Evolutionary conservation across 306 rosid species (phyloP), one percentile per base, ranked within the genome.

Genomic region (Castanea sativa): DNA sequence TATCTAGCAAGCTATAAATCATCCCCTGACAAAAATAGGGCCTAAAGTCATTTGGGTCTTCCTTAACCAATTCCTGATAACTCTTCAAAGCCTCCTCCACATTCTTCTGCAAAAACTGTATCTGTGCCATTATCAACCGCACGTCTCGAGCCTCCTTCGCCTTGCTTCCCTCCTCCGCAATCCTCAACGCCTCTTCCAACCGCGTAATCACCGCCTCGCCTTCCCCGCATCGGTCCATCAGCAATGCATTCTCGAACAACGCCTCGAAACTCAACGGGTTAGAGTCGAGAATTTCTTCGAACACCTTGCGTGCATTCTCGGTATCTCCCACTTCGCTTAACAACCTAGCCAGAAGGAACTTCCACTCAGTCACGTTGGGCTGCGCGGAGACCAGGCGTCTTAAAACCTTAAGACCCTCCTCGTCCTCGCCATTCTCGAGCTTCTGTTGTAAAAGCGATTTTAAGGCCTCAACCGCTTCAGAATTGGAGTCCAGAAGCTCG

Each of bases 1-100:
- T 84, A 77, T 91, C 97, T 49, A 91, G 90, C 91, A 94, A 90
- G 59, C 97, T 91, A 83, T 94, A 94, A 75, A 94, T 90, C 97
- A 92, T 86, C 1, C 97, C 99, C 53, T 89, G 79, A 71, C 97
- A 91, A 68, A 94, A 94, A 74, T 91, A 94, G 4, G 99, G 99
- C 78, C 99, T 83, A 55, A 88, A 92, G 79, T 92, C 99, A 5
- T 27, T 78, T 0, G 99, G 90, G 29, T 94, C 99, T 77, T 94
- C 97, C 82, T 87, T 78, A 0, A 84, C 80, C 64, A 94, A 76
- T 58, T 88, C 78, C 16, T 86, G 75, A 70, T 92, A 94, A 23
- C 84, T 77, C 61, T 55, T 80, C 87, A 94, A 67, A 5, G 99
- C 95, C 18, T 80, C 97, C 5, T 94, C 97, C 12, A 92, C 90